These are phyloP conservation scores for Catunica adiposa DNA, from an alignment of 2,329 filamentous ascomycete species.

Conservation along the genomic window DNA sequence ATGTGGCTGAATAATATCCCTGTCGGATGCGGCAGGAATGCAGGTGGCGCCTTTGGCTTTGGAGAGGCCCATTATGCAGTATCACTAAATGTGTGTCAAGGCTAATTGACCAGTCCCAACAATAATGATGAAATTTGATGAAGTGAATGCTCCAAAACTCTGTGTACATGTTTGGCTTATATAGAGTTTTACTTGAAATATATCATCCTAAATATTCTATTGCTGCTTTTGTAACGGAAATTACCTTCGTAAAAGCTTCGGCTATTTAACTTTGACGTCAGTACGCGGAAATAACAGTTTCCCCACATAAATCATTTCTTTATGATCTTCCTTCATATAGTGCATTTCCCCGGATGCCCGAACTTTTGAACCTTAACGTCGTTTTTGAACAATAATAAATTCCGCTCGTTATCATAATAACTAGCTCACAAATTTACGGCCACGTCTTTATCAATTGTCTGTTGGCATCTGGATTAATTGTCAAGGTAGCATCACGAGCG, in stretches of 20 bases:
- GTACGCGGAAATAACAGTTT: background rate
- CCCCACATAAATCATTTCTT: background rate
- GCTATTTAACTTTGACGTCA: background rate
- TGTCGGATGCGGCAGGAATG: background rate
- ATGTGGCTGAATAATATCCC: background rate
- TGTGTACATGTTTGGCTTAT: no score
- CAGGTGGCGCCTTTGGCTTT: background rate
- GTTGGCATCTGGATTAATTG: background rate
- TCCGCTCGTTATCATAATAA: background rate
- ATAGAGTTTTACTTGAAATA: no score
- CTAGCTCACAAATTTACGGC: background rate
- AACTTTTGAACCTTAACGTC: background rate
- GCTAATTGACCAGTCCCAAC: background rate
- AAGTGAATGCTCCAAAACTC: no score
- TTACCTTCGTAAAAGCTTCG: background rate
- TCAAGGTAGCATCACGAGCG: slow-evolving; percentile 2
- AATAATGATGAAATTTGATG: background rate
- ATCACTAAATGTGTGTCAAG: no score
- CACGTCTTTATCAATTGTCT: background rate
- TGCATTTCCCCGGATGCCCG: background rate
- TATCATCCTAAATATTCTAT: no score
- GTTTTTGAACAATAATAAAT: background rate
- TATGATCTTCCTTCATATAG: background rate
- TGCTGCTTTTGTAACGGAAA: background rate
- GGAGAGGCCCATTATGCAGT: background rate